phyloP scores from a whole-genome alignment of 495 filamentous ascomycete species.

The Neurospora sp. region DNA sequence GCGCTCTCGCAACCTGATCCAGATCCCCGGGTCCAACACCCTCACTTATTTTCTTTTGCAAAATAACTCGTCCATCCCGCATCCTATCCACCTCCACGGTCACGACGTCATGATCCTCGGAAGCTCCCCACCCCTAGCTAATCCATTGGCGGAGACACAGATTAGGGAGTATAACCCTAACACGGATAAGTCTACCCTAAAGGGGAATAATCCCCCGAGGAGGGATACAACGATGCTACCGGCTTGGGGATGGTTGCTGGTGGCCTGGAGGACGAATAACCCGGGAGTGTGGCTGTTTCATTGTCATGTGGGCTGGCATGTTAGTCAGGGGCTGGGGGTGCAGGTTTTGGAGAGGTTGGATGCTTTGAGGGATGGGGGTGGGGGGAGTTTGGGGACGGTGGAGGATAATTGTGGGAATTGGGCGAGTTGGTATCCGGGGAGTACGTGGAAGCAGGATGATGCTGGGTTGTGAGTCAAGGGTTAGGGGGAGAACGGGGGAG shows the following conservation, averaged over 20 bases:
- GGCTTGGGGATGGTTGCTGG: conserved; percentile 33
- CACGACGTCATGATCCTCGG: conserved; percentile 46
- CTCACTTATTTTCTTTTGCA: conserved; percentile 34
- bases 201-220: conserved; percentile 38
- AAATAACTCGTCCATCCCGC: conserved; percentile 34
- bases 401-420: not conserved
- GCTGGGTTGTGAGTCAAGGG: not conserved
- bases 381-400: not conserved
- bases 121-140: conserved; percentile 20
- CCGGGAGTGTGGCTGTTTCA: conserved; percentile 33
- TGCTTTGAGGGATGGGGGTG: not conserved
- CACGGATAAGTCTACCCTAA: conserved; percentile 17
- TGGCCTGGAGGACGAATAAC: conserved; percentile 36
- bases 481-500: not conserved
- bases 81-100: conserved; percentile 41
- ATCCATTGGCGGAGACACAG: conserved; percentile 6
- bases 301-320: conserved; percentile 42
- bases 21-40: conserved; percentile 10
- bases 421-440: not conserved
- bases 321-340: conserved; percentile 32
- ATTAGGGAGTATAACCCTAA: conserved; percentile 20
- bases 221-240: conserved; percentile 52
- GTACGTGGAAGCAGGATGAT: not conserved
- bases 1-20: conserved; percentile 11
- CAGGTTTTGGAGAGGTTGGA: conserved; percentile 28